Percentiles rank a stretch among this genome's conserved stretches.
Conservation (phyloP, 225 moss, liverwort and hornwort species). For the Sphagnum tenellum region DNA sequence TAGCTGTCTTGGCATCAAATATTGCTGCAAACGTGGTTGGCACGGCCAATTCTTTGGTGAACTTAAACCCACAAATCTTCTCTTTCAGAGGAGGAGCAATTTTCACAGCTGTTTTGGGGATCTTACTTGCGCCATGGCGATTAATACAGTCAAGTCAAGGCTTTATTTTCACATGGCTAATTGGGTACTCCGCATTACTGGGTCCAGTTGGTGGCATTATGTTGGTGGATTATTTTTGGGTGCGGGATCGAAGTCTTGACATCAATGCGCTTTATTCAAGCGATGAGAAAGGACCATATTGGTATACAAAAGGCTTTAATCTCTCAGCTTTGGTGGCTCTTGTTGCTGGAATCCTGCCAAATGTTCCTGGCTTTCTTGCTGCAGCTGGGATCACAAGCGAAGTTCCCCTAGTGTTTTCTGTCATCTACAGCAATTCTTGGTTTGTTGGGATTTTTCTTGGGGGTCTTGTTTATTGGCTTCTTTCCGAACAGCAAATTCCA, state of each 20-base stretch:
- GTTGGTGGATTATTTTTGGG: slow-evolving; percentile 60
- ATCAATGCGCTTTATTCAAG: slow-evolving; percentile 57
- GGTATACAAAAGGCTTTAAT: slow-evolving; percentile 30
- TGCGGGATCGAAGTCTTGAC: slow-evolving; percentile 45
- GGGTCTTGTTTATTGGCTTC: no score
- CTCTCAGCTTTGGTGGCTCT: no score
- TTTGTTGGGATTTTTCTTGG: no score
- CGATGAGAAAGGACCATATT: slow-evolving; percentile 37
- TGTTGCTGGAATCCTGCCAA: no score
- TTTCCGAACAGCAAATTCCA: no score
- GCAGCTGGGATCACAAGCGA: no score
- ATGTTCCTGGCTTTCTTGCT: no score
- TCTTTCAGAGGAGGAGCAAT: slow-evolving; percentile 63
- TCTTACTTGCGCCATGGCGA: slow-evolving; percentile 80
- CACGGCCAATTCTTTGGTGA: slow-evolving; percentile 81
- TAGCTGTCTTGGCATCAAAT: slow-evolving; percentile 81
- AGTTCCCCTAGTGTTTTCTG: no score
- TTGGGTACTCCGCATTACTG: slow-evolving; percentile 84
- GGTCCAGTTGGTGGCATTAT: slow-evolving; percentile 89
- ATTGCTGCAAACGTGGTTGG: slow-evolving; percentile 91
- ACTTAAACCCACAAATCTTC: slow-evolving; percentile 44
- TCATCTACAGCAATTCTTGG: no score
- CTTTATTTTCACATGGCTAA: slow-evolving; percentile 88
- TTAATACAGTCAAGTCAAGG: slow-evolving; percentile 73
- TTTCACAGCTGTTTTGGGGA: slow-evolving; percentile 50